Conservation (phyloP, 192 early-diverging fungal genomes). For the Rhizoclosmatium sp. region DNA sequence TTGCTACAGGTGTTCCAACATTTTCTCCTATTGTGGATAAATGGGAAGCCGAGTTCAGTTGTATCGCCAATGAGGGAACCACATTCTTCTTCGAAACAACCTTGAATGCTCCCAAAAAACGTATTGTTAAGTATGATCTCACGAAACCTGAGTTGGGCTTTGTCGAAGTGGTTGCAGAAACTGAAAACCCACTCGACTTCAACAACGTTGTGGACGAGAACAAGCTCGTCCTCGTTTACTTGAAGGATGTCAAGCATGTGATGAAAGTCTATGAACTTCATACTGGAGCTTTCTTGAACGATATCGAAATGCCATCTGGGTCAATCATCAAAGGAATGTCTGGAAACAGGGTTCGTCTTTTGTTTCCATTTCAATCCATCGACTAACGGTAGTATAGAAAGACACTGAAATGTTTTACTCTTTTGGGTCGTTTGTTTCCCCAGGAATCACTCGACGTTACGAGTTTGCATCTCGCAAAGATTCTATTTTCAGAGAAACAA, state of each 20-base stretch:
- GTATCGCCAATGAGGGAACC: slow-evolving; percentile 63
- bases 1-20: slow-evolving; percentile 18
- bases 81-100: slow-evolving; percentile 71
- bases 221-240: slow-evolving; percentile 65
- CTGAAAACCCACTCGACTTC: slow-evolving; percentile 55
- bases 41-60: slow-evolving; percentile 56
- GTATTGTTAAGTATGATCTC: slow-evolving; percentile 71
- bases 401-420: slow-evolving; percentile 65
- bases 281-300: slow-evolving; percentile 50
- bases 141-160: slow-evolving; percentile 58
- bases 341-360: slow-evolving; percentile 34
- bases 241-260: slow-evolving; percentile 70
- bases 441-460: slow-evolving; percentile 56
- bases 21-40: slow-evolving; percentile 53
- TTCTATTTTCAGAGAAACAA: slow-evolving; percentile 51
- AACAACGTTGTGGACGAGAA: slow-evolving; percentile 57
- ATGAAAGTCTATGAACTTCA: slow-evolving; percentile 52
- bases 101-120: slow-evolving; percentile 64
- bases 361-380: neutral
- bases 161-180: slow-evolving; percentile 65
- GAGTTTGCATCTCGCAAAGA: slow-evolving; percentile 56
- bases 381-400: slow-evolving; percentile 33
- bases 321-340: slow-evolving; percentile 49
- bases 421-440: slow-evolving; percentile 63
- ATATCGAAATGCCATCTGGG: slow-evolving; percentile 60